Percentiles rank a stretch among this genome's conserved stretches.
Conservation (phyloP, 1,284 basidiomycete species). For the Ustilago shanxiensis region DNA sequence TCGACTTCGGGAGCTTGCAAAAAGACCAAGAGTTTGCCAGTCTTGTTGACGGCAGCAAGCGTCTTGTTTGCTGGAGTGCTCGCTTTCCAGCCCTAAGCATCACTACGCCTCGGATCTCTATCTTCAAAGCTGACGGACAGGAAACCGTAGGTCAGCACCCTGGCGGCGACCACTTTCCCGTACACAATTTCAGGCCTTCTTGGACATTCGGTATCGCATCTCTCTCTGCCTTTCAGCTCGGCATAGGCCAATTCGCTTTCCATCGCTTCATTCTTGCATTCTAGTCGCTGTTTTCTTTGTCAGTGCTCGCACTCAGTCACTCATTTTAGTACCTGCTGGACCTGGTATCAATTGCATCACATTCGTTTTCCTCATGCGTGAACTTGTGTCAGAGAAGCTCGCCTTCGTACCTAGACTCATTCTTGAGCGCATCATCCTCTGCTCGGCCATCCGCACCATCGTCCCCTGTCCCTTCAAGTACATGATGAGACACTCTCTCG, state of each 20-base stretch:
- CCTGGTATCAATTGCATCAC: conserved; percentile 1
- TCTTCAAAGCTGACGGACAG: not conserved
- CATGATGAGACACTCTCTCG: not conserved
- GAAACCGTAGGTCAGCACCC: conserved; percentile 26
- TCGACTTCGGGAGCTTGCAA: conserved; percentile 28
- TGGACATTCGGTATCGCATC: not conserved
- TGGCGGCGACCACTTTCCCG: conserved; percentile 31
- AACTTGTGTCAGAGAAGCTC: not conserved
- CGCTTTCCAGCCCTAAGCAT: conserved; percentile 23
- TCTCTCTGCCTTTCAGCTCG: not conserved
- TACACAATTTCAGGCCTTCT: not conserved
- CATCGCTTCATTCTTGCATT: not conserved
- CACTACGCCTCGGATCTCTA: too few species aligned
- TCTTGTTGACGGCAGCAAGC: conserved; percentile 24
- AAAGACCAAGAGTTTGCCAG: conserved; percentile 26
- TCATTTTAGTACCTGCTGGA: not conserved
- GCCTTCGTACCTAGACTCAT: conserved; percentile 1
- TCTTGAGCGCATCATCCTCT: conserved; percentile 20
- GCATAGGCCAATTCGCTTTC: not conserved
- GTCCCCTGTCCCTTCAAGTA: not conserved
- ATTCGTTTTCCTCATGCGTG: not conserved
- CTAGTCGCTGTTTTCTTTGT: not conserved
- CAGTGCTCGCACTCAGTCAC: not conserved
- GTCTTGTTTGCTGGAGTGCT: conserved; percentile 35
- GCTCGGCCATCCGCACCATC: not conserved